Evolutionary conservation across 768 basidiomycete species (phyloP).

Genomic region (Russula earlei): DNA sequence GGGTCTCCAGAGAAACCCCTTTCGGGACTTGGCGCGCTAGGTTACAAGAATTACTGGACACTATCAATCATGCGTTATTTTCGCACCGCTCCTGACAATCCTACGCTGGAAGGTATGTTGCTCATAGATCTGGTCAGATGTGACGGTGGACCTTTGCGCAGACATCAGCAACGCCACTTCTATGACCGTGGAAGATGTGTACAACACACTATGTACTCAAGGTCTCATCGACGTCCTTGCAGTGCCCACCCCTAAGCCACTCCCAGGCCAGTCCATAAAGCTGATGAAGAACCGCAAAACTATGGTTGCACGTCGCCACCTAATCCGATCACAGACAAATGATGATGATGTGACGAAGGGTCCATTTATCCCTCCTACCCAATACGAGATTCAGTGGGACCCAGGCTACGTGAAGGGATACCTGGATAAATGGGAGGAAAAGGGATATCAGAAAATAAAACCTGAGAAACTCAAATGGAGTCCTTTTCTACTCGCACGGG

Average conservation of each 20-base stretch:
- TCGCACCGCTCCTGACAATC: slow-evolving; percentile 45
- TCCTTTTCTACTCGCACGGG: slow-evolving; percentile 69
- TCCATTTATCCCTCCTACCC: slow-evolving; percentile 52
- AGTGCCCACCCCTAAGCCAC: slow-evolving; percentile 47
- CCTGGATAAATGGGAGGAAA: slow-evolving; percentile 60
- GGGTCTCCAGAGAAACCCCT: slow-evolving; percentile 97
- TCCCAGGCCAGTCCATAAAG: slow-evolving; percentile 74
- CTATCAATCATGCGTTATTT: slow-evolving; percentile 77
- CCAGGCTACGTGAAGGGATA: slow-evolving; percentile 53
- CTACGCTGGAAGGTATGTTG: slow-evolving; percentile 64
- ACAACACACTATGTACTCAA: slow-evolving; percentile 59
- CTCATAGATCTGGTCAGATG: slow-evolving; percentile 12
- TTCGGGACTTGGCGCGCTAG: slow-evolving; percentile 82
- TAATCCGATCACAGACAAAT: slow-evolving; percentile 45
- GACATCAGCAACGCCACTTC: slow-evolving; percentile 81
- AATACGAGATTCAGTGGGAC: slow-evolving; percentile 75
- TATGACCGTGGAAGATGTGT: slow-evolving; percentile 87
- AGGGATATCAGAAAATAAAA: slow-evolving; percentile 65
- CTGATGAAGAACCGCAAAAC: slow-evolving; percentile 57
- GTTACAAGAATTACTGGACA: slow-evolving; percentile 96
- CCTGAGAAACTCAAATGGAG: slow-evolving; percentile 92
- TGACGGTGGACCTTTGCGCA: slow-evolving; percentile 26
- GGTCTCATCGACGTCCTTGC: slow-evolving; percentile 58
- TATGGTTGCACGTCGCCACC: slow-evolving; percentile 53
- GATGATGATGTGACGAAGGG: slow-evolving; percentile 39